phyloP scores from a whole-genome alignment of 2,329 filamentous ascomycete species.

The Colletotrichum sp. region DNA sequence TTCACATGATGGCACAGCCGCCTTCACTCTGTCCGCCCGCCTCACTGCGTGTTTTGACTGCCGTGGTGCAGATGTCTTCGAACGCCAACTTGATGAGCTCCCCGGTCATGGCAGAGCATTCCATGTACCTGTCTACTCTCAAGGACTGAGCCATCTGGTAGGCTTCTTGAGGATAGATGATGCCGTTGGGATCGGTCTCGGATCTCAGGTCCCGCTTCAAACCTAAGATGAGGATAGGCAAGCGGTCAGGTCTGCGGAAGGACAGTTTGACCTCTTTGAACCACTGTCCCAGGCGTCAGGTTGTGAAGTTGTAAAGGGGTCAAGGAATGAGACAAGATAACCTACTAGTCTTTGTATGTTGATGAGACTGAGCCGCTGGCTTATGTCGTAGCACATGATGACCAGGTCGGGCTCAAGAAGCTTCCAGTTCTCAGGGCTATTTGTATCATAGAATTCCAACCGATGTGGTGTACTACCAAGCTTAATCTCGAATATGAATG shows the following conservation, averaged over 20 bases:
- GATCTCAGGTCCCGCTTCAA: constrained; percentile 66
- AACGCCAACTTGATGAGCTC: constrained; percentile 63
- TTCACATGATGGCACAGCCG: constrained; percentile 57
- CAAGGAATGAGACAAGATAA: constrained; percentile 10
- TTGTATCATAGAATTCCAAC: constrained; percentile 66
- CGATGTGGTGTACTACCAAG: constrained; percentile 45
- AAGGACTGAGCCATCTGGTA: constrained; percentile 62
- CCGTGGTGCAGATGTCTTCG: constrained; percentile 65
- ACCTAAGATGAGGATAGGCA: constrained; percentile 63
- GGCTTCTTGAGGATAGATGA: constrained; percentile 66
- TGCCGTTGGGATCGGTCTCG: constrained; percentile 63
- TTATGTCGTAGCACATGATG: constrained; percentile 67
- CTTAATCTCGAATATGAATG: constrained; percentile 62
- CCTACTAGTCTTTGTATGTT: constrained; percentile 62
- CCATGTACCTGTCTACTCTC: constrained; percentile 67
- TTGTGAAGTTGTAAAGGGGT: not conserved
- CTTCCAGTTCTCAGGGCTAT: constrained; percentile 63
- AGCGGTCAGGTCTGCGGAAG: constrained; percentile 50
- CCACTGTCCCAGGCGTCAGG: constrained; percentile 51
- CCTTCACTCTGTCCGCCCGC: constrained; percentile 60
- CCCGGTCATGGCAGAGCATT: constrained; percentile 66
- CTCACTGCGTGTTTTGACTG: constrained; percentile 50
- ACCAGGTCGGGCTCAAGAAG: constrained; percentile 63
- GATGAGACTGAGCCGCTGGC: constrained; percentile 60
- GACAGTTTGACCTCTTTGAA: constrained; percentile 55